A percentile compares a stretch with the other conserved stretches of the same genome.
phyloP scores from a whole-genome alignment of 805 yeast genomes.

The Maudiozyma bulderi region DNA sequence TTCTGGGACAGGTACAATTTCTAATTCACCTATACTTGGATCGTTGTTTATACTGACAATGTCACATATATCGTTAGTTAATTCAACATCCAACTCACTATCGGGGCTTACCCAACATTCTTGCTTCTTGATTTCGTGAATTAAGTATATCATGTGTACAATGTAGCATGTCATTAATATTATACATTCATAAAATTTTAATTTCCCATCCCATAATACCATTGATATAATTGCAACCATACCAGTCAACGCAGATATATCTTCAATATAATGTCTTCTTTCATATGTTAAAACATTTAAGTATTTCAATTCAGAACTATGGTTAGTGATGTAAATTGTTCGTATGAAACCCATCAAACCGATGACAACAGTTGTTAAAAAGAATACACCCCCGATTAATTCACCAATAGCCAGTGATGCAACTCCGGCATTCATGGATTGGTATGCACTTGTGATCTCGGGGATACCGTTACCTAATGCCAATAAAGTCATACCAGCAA shows the following conservation, averaged over 20 bases:
- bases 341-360: slow-evolving; percentile 59
- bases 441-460: slow-evolving; percentile 75
- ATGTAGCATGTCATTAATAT: slow-evolving; percentile 9
- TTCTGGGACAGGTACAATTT: too few relatives aligned
- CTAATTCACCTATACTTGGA: background rate
- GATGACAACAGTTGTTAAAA: slow-evolving; percentile 67
- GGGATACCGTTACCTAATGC: slow-evolving; percentile 93
- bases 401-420: slow-evolving; percentile 81
- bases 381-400: slow-evolving; percentile 81
- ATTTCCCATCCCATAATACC: slow-evolving; percentile 45
- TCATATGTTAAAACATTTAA: slow-evolving; percentile 19
- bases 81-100: background rate
- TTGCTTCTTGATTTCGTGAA: background rate
- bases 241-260: slow-evolving; percentile 48
- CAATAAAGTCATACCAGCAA: slow-evolving; percentile 77
- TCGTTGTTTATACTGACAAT: background rate
- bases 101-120: background rate
- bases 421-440: slow-evolving; percentile 66
- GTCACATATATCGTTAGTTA: slow-evolving; percentile 1
- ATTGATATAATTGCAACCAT: slow-evolving; percentile 37
- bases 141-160: background rate
- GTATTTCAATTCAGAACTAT: background rate
- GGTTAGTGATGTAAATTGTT: slow-evolving; percentile 1
- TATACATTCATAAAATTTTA: slow-evolving; percentile 48
- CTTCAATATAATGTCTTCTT: slow-evolving; percentile 45